Evolutionary conservation across 1,284 basidiomycete species (phyloP).

Genomic region (Kalmanozyma brasiliensis): DNA sequence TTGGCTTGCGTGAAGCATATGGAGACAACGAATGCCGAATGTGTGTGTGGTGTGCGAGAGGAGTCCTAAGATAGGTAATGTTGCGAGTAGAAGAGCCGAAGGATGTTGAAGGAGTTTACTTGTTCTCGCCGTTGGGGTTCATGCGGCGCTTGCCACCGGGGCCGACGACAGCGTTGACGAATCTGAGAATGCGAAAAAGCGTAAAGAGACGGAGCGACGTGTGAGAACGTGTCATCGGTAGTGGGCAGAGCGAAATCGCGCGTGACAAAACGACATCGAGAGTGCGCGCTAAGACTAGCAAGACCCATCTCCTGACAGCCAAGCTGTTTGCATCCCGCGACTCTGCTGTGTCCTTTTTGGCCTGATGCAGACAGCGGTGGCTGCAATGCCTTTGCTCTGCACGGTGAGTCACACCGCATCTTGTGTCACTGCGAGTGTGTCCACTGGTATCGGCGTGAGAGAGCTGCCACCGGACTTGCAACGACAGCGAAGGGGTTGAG

Average conservation of each 20-base stretch:
- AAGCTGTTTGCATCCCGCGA: no score
- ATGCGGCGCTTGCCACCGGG: constrained; percentile 95
- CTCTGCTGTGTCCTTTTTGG: no score
- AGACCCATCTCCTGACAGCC: no score
- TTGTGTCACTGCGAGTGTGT: no score
- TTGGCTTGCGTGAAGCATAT: constrained; percentile 5
- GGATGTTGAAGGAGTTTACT: constrained; percentile 10
- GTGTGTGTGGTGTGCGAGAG: constrained; percentile 1
- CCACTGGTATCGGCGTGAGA: no score
- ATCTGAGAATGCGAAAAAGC: constrained; percentile 71
- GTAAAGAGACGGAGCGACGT: not conserved
- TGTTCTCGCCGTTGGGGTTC: constrained; percentile 70
- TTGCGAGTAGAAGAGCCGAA: constrained; percentile 2
- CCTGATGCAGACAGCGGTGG: no score
- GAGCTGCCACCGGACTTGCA: no score
- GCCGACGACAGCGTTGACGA: constrained; percentile 91
- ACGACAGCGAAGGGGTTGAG: no score
- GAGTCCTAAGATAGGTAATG: constrained; percentile 19
- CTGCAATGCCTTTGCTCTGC: no score
- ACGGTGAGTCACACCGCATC: no score
- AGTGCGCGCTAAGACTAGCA: not conserved
- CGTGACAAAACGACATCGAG: not conserved
- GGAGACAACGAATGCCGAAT: constrained; percentile 6
- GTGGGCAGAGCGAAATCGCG: not conserved
- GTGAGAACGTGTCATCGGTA: not conserved